Base-by-base conservation (phyloP, 2,329 filamentous ascomycete species). In the Leptographium wingfieldii region DNA sequence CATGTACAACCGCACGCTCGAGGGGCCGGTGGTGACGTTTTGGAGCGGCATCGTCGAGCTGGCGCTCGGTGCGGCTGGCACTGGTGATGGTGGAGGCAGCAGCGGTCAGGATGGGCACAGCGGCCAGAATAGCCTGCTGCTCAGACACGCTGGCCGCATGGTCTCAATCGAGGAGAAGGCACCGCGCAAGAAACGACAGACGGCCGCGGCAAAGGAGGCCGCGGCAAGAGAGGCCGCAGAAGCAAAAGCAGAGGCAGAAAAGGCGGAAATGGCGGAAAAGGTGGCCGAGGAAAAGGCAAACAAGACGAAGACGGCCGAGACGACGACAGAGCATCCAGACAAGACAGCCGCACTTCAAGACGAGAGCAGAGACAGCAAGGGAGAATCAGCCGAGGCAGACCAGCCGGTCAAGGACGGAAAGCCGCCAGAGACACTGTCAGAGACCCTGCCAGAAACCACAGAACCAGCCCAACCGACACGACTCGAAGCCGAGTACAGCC, bases 1-100 rank as follows among this genome's bases (percentile, higher is more conserved):
- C 16, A 77, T 97, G 66, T 88, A 95, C 67, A 90, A 91, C 70
- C 84, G 92, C 56, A 90, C 88, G 57, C 80, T 97, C 10, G 86
- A 92, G 59, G 94, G 94, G 0, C 90, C 94, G 0, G 90, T 96
- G 12, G 85, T 96, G 51, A 90, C 89, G 2, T 92, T 88, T 71
- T 96, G 92, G 87, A 97, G 92, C 71, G 94, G 92, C n/a, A 82
- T 90, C 63, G 88, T 88, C 40, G 83, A 89, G 66, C 92, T 90
- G 81, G 33, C 5, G 29, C 29, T 4, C 29, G 29, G 7, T 7
- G 29, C 5, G 4, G 29, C 5, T 7, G 29, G 29, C 29, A 7
- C 5, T 31, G 29, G 29, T 31, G 29, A 7, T 7, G 33, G 9
- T 35, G 33, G 9, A 9, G 29, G 29, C 4, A 7, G 9, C 33